Evolutionary conservation across 768 basidiomycete species (phyloP).

Genomic region (Coprinopsis cinerea): DNA sequence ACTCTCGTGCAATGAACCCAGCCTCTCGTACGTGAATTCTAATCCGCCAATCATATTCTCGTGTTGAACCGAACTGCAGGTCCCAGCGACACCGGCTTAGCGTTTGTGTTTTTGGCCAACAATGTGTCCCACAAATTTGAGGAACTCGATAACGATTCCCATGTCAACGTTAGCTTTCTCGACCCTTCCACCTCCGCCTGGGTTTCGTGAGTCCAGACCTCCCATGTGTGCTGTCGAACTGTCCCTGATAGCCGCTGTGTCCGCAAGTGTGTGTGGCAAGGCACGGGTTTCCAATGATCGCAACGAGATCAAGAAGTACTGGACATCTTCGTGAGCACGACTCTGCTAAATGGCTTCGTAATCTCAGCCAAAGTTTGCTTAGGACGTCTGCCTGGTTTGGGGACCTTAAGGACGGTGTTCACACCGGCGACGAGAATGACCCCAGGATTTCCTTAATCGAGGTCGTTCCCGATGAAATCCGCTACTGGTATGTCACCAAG

Average conservation of each 20-base stretch:
- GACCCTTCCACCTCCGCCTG: slow-evolving; percentile 67
- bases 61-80: not conserved
- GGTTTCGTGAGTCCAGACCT: slow-evolving; percentile 51
- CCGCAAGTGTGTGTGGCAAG: slow-evolving; percentile 61
- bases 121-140: slow-evolving; percentile 68
- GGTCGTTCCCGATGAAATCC: slow-evolving; percentile 73
- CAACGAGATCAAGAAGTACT: slow-evolving; percentile 58
- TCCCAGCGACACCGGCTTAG: slow-evolving; percentile 44
- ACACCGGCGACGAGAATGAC: slow-evolving; percentile 75
- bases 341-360: not conserved
- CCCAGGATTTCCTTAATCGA: slow-evolving; percentile 77
- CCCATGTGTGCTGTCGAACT: not conserved
- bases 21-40: slow-evolving; percentile 43
- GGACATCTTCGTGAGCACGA: slow-evolving; percentile 46
- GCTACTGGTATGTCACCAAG: slow-evolving; percentile 72
- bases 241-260: not conserved
- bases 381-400: slow-evolving; percentile 79
- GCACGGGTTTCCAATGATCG: slow-evolving; percentile 62
- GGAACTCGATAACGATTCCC: slow-evolving; percentile 66
- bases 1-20: slow-evolving; percentile 79
- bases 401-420: slow-evolving; percentile 78
- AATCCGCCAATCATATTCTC: not conserved
- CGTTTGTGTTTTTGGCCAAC: slow-evolving; percentile 68
- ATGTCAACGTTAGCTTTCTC: slow-evolving; percentile 79
- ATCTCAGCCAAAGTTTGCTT: not conserved